Conservation (phyloP, 2,329 filamentous ascomycete genomes). For the Sporothrix globosa region DNA sequence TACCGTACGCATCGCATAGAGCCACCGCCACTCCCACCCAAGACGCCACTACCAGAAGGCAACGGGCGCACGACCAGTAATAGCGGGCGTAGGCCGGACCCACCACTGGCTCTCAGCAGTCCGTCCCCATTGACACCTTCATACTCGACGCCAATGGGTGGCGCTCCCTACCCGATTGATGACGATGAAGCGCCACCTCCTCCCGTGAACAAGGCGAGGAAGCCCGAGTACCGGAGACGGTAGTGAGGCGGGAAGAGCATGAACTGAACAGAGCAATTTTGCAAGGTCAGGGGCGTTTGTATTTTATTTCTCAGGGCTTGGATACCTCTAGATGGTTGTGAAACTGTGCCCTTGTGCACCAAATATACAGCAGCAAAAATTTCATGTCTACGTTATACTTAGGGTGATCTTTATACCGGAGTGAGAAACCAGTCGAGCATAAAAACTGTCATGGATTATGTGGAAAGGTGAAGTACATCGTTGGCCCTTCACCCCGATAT, state of each 20-base stretch:
- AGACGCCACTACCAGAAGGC: constrained; percentile 68
- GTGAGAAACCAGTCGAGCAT: neutral
- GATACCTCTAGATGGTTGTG: neutral
- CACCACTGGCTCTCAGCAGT: neutral
- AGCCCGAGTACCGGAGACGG: constrained; percentile 66
- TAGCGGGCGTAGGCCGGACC: constrained; percentile 37
- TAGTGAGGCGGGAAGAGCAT: constrained; percentile 13
- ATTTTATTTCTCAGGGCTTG: neutral
- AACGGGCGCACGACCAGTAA: constrained; percentile 40
- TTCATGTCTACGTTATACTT: no score
- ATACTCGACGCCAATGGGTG: constrained; percentile 62
- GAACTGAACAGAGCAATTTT: neutral
- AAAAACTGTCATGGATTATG: neutral
- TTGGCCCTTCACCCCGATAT: neutral
- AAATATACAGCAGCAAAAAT: no score
- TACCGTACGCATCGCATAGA: constrained; percentile 52
- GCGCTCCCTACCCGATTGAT: constrained; percentile 77
- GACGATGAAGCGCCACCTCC: constrained; percentile 84
- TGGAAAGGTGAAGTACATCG: neutral
- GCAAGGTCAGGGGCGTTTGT: neutral
- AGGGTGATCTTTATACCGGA: neutral
- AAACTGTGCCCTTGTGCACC: neutral
- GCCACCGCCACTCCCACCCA: constrained; percentile 75
- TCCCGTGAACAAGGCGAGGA: constrained; percentile 79
- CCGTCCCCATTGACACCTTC: constrained; percentile 66